These are phyloP conservation scores for Cladosporium sp. DNA, from an alignment of 2,329 filamentous ascomycete genomes.

Conservation along the genomic window DNA sequence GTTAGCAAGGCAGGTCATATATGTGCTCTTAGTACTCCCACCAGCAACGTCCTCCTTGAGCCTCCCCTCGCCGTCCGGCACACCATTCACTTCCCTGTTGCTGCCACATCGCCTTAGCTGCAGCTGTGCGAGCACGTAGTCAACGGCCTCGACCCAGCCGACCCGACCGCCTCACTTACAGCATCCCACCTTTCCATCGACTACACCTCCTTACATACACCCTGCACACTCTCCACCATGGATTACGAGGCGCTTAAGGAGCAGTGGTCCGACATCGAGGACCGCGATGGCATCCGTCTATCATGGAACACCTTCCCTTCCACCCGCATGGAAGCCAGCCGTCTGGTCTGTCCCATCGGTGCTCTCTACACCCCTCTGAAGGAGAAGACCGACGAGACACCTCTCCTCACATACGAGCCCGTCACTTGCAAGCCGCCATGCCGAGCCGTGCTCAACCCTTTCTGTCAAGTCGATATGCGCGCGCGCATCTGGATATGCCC, in stretches of 20 bases:
- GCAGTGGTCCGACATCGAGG: constrained; percentile 94
- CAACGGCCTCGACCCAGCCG: constrained; percentile 12
- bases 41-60: not conserved
- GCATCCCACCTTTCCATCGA: constrained; percentile 2
- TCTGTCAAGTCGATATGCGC: constrained; percentile 83
- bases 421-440: constrained; percentile 96
- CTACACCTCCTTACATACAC: constrained; percentile 6
- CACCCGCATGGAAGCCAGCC: constrained; percentile 72
- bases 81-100: not conserved
- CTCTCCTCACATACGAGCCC: constrained; percentile 89
- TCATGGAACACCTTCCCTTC: constrained; percentile 99
- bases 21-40: not conserved
- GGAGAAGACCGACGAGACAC: constrained; percentile 78
- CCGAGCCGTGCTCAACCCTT: constrained; percentile 92
- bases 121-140: constrained; percentile 16
- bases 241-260: constrained; percentile 93
- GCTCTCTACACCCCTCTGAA: constrained; percentile 94
- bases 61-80: not conserved
- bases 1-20: not conserved
- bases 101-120: constrained; percentile 4
- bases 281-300: constrained; percentile 88
- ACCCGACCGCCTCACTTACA: constrained; percentile 9
- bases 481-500: constrained; percentile 85
- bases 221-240: constrained; percentile 51
- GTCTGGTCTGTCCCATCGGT: constrained; percentile 73